Base-by-base conservation (phyloP, 2,329 filamentous ascomycete genomes). In the Aspergillus ochraceus region DNA sequence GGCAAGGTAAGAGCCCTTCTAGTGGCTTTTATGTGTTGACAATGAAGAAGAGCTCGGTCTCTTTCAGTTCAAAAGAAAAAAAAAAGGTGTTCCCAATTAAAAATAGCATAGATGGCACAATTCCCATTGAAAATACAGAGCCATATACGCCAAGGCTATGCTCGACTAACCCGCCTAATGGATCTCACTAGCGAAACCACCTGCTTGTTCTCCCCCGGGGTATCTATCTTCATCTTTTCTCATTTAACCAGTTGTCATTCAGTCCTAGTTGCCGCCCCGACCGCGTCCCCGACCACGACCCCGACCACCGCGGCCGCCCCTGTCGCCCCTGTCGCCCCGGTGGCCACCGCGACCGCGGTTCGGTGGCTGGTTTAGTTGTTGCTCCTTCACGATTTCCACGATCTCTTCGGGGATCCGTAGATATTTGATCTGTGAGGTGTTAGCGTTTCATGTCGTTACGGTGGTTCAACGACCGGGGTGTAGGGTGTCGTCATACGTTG, bases 381-480 rank as follows among this genome's bases (percentile, higher is more conserved):
- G 90, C 68, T 98, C 94, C 82, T 92, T 96, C 24, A 95, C 93
- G 45, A 92, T 79, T 65, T 98, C 94, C 78, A 99, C 91, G 63
- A 99, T 96, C 77, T 98, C 94, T 79, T 99, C 94, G 55, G 94
- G 92, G 3, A 99, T 91, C 70, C 94, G 88, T 32, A 99, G 86
- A 80, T 97, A 99, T 83, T 99, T 99, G 81, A 99, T 99, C 95
- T 97, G 50, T 5, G 32, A 45, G n/a, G 22, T 8, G 19, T 42
- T 17, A 26, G 26, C 42, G 6, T 17, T 8, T 8, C 36, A 42
- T 8, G 36, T n/a, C 8, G 14, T 3, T n/a, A 5, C 36, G 36
- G 17, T n/a, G 36, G 3, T 8, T n/a, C n/a, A 30, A 47, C 4
- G 17, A 19, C 10, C 22, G 32, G 9, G 24, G 9, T 22, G 42